A percentile compares a stretch with the other conserved stretches of the same genome.
Evolutionary conservation across 1,284 basidiomycete species (phyloP).

Genomic region (Coniophora puteana): DNA sequence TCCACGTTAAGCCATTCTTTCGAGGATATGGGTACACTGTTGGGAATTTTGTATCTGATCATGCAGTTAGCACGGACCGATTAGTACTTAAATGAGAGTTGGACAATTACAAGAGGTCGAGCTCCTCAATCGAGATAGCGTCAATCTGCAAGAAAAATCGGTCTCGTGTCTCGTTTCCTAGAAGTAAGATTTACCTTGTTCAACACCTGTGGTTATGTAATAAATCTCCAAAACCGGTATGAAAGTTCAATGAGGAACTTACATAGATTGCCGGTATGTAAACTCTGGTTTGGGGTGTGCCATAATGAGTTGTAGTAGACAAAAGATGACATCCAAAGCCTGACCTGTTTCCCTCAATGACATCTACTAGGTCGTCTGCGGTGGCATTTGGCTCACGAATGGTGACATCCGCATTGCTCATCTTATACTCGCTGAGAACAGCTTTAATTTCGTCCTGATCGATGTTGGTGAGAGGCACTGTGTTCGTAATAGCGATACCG

Average conservation of each 20-base stretch:
- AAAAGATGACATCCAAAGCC: conserved; percentile 11
- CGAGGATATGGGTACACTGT: conserved; percentile 93
- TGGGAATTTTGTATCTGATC: conserved; percentile 82
- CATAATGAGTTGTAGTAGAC: conserved; percentile 6
- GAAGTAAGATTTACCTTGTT: conserved; percentile 55
- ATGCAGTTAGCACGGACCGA: conserved; percentile 13
- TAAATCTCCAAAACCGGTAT: conserved; percentile 7
- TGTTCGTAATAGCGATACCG: conserved; percentile 91
- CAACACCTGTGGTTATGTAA: conserved; percentile 51
- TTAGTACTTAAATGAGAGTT: conserved; percentile 9
- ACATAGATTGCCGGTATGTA: conserved; percentile 94
- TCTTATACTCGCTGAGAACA: conserved; percentile 89
- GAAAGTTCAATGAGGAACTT: conserved; percentile 25
- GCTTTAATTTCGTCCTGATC: conserved; percentile 97
- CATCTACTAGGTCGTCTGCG: conserved; percentile 96
- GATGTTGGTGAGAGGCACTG: conserved; percentile 95
- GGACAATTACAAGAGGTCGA: conserved; percentile 80
- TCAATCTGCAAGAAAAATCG: conserved; percentile 72
- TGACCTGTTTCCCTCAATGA: conserved; percentile 88
- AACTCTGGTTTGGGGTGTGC: conserved; percentile 52
- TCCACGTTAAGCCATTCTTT: conserved; percentile 96
- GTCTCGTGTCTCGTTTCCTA: background rate
- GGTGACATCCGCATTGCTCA: conserved; percentile 89
- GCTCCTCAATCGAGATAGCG: conserved; percentile 97
- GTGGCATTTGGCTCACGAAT: conserved; percentile 94